phyloP scores from a whole-genome alignment of 257 asterid genomes.

The Penstemon barbatus region DNA sequence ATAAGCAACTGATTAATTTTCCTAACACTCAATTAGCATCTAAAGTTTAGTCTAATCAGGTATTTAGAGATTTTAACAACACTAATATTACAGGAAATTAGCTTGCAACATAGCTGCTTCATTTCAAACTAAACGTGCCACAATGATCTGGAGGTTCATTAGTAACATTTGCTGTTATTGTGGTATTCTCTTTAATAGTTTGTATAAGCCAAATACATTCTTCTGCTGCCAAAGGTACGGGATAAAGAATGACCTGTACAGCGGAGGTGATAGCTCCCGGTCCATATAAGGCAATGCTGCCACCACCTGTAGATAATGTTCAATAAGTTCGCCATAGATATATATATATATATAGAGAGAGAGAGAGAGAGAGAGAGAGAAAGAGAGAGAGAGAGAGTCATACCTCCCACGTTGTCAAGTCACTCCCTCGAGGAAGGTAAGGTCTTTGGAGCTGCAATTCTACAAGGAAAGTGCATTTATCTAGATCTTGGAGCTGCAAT shows the following conservation, averaged over 20 bases:
- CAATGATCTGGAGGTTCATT: not conserved
- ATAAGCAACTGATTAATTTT: too few species aligned
- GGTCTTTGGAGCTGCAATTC: slow-evolving; percentile 90
- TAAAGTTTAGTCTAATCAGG: too few species aligned
- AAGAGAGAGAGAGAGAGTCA: slow-evolving; percentile 24
- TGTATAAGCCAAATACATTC: slow-evolving; percentile 89
- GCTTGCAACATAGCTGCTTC: too few species aligned
- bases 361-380: slow-evolving; percentile 25
- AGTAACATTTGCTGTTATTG: slow-evolving; percentile 34
- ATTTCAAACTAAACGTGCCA: too few species aligned
- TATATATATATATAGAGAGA: not conserved
- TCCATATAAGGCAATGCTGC: slow-evolving; percentile 92
- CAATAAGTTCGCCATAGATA: slow-evolving; percentile 18
- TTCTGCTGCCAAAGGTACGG: slow-evolving; percentile 83
- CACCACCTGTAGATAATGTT: slow-evolving; percentile 51
- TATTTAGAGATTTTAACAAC: too few species aligned
- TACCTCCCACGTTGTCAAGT: slow-evolving; percentile 94
- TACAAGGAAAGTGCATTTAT: slow-evolving; percentile 77
- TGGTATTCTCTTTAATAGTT: slow-evolving; percentile 69
- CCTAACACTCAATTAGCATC: too few species aligned
- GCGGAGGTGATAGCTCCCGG: slow-evolving; percentile 87
- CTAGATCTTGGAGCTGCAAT: slow-evolving; percentile 68
- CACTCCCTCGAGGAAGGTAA: slow-evolving; percentile 75
- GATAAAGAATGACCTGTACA: slow-evolving; percentile 82
- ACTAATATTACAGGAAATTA: too few species aligned